Base-by-base conservation (phyloP, 2,329 filamentous ascomycete species). In the Neospermospora avenae region DNA sequence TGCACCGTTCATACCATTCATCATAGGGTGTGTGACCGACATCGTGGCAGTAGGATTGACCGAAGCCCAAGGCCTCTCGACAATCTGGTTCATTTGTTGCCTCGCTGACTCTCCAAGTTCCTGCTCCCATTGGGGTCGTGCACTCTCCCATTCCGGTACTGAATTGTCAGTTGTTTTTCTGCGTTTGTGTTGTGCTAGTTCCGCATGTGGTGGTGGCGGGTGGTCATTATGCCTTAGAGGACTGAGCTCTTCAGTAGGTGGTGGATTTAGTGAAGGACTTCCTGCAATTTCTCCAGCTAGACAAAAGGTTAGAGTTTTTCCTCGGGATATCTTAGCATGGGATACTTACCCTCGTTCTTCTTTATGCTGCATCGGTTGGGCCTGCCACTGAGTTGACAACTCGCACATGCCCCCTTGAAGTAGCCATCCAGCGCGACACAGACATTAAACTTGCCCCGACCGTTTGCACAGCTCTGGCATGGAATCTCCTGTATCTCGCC, bases 401-500 rank as follows among this genome's bases (percentile, higher is more conserved):
- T 68, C 10, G 71, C 71, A 55, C 71, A 72, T 55, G 70, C 71
- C 35, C 71, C 71, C 56, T 71, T 71, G 61, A 72, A 72, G 59
- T 68, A 72, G 6, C 70, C 70, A n/a, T 69, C 68, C 24, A 72
- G 57, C 25, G 69, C 69, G 22, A 72, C 65, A 42, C 71, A 72
- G 34, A 68, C 58, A 44, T 54, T 63, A 59, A 72, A 72, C 53
- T 72, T 72, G 10, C 71, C 71, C 31, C 71, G 59, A 16, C 69
- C 70, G 63, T 70, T 71, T 10, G 69, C 67, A 55, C 71, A 72
- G 39, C 63, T 69, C 34, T 61, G 60, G 52, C 71, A 72, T 41
- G 68, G 69, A 24, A 53, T 42, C 1, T 61, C 55, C 48, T 69
- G 66, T 14, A 70, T 57, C 20, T 71, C 64, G 34, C 71, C 71